These are phyloP conservation scores for Suillus sp. DNA, from an alignment of 768 basidiomycete genomes.

Conservation along the genomic window DNA sequence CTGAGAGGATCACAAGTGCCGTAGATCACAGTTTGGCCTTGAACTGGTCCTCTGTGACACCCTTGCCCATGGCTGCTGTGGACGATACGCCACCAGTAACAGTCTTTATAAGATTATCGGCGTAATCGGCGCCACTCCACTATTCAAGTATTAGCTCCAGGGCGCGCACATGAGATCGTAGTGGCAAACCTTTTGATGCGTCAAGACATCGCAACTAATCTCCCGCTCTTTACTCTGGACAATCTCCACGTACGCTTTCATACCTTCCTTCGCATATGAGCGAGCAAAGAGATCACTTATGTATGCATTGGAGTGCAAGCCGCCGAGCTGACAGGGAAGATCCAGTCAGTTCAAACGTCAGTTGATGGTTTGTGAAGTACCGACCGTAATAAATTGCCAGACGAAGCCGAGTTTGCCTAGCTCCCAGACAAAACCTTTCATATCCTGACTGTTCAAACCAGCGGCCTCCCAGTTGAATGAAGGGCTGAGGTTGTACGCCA, in stretches of 20 bases:
- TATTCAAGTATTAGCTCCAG: constrained; percentile 34
- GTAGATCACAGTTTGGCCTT: constrained; percentile 43
- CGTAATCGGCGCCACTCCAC: constrained; percentile 97
- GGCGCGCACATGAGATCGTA: not conserved
- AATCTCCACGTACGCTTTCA: constrained; percentile 98
- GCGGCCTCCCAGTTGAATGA: constrained; percentile 96
- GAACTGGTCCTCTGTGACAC: constrained; percentile 93
- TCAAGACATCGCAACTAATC: constrained; percentile 93
- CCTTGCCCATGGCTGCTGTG: constrained; percentile 98
- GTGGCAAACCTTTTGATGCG: constrained; percentile 84
- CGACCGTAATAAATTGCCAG: constrained; percentile 98
- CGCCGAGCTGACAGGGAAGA: constrained; percentile 68
- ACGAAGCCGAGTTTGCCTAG: constrained; percentile 95
- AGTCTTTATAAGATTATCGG: constrained; percentile 89
- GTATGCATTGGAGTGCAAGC: constrained; percentile 96
- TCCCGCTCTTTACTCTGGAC: constrained; percentile 92
- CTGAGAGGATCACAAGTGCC: not conserved
- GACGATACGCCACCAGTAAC: constrained; percentile 97
- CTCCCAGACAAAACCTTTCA: constrained; percentile 89
- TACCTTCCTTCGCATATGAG: constrained; percentile 89
- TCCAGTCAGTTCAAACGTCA: constrained; percentile 15
- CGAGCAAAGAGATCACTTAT: constrained; percentile 93
- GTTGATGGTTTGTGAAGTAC: constrained; percentile 29
- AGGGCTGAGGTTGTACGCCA: constrained; percentile 94
- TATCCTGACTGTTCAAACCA: constrained; percentile 81